Percentiles rank a stretch among this genome's conserved stretches.
phyloP scores from a whole-genome alignment of 371 early-diverging fungal species.

The Haplosporangium sp. region DNA sequence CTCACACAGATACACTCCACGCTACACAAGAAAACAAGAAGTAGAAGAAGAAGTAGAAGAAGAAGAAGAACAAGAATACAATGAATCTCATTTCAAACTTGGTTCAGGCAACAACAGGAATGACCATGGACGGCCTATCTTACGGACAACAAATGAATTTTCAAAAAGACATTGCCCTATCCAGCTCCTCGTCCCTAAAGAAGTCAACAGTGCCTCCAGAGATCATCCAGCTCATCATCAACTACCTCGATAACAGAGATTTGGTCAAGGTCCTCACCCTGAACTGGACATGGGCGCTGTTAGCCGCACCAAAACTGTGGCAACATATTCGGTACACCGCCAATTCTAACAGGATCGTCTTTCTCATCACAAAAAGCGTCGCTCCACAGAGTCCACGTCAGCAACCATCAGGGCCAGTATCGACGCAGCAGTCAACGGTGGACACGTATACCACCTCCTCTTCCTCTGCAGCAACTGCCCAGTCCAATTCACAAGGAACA shows the following conservation, averaged over 20 bases:
- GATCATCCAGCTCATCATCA: constrained; percentile 45
- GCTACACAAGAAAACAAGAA: background rate
- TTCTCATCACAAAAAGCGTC: constrained; percentile 50
- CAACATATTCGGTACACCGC: constrained; percentile 24
- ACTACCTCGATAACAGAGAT: constrained; percentile 43
- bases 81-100: background rate
- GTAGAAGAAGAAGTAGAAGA: background rate
- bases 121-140: no score
- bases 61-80: background rate
- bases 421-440: background rate
- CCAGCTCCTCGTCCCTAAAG: background rate
- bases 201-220: constrained; percentile 38
- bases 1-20: background rate
- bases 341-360: constrained; percentile 33
- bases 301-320: constrained; percentile 41
- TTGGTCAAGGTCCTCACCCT: constrained; percentile 37
- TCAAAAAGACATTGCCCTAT: background rate
- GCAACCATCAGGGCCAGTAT: background rate
- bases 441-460: background rate
- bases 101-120: background rate
- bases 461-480: background rate
- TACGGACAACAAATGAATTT: background rate
- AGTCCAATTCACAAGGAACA: background rate
- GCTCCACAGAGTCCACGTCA: background rate
- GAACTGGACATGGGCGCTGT: constrained; percentile 50